phyloP scores from a whole-genome alignment of 495 filamentous ascomycete species.

The Penicillium paxilli region DNA sequence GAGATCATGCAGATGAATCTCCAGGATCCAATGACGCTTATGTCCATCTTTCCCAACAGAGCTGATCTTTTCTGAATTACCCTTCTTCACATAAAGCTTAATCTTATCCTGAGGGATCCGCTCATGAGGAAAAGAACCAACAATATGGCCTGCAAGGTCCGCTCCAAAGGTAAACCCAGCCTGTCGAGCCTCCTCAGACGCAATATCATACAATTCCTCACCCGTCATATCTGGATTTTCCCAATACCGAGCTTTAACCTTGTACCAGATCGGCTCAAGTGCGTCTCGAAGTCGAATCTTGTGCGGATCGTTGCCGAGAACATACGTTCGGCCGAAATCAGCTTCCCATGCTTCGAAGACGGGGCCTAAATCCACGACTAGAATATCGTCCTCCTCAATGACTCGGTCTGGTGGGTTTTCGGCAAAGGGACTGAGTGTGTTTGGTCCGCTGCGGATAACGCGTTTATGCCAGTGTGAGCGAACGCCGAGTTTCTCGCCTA shows the following conservation, averaged over 20 bases:
- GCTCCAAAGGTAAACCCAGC: conserved; percentile 44
- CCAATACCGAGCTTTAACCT: conserved; percentile 36
- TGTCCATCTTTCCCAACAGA: conserved; percentile 36
- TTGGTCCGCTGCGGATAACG: conserved; percentile 49
- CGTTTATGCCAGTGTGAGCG: conserved; percentile 54
- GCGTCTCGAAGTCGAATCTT: conserved; percentile 44
- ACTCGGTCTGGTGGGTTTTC: conserved; percentile 51
- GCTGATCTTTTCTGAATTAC: conserved; percentile 40
- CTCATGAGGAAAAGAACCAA: conserved; percentile 46
- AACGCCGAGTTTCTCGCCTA: conserved; percentile 46
- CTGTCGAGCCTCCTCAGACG: conserved; percentile 24
- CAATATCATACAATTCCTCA: conserved; percentile 39
- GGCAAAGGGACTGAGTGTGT: conserved; percentile 44
- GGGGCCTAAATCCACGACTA: conserved; percentile 50
- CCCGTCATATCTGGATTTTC: conserved; percentile 42
- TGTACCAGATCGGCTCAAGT: conserved; percentile 43
- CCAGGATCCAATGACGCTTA: conserved; percentile 51
- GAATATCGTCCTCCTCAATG: conserved; percentile 47
- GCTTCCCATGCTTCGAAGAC: conserved; percentile 55
- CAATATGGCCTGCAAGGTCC: conserved; percentile 45
- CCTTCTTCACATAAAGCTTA: conserved; percentile 41
- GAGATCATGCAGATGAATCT: conserved; percentile 49
- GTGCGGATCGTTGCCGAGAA: conserved; percentile 45
- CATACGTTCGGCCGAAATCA: conserved; percentile 50
- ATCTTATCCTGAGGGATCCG: conserved; percentile 47